Base-by-base conservation (phyloP, 805 yeast genomes). In the Candida lessepsii region DNA sequence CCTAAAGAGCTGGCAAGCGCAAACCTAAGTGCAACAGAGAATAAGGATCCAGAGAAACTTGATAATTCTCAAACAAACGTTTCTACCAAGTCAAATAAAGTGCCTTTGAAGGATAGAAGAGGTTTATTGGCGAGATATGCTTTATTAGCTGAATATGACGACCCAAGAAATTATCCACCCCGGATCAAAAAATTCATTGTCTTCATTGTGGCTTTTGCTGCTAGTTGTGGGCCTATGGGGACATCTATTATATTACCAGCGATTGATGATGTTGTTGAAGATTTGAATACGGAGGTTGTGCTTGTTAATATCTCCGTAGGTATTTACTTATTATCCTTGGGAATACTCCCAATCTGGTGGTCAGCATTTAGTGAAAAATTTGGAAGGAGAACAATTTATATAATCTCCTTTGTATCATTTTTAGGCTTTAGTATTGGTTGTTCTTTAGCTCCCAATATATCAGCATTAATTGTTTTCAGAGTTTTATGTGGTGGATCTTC, bases 341-440 rank as follows among this genome's bases (percentile, higher is more conserved):
- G 96, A 11, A 67, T 88, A 1, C 80, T 86, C 51, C 96, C 96
- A 2, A 55, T 88, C 32, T 87, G 95, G 93, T 88, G 96, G 95
- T 82, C 91, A 5, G 77, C 83, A 8, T 73, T 85, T 42, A 80
- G 89, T 29, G 96, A 88, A 55, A 61, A 71, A 38, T 74, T 76
- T 46, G 96, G 96, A 2, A 69, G 96, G 49, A 64, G 96, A 40
- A 70, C 81, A 2, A 81, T 87, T 15, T 87, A 87, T 57, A 61
- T 88, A 15, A 52, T 80, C 3, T 83, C 91, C 9, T 88, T 85
- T 56, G 44, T 70, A 0, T 52, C 85, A 31, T 80, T 83, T 50
- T 60, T 76, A 19, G 82, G 76, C 5, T 87, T 87, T 51, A 73
- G 82, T 17, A 71, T 88, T 15, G 95, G 93, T 1, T 75, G 86